Percentiles rank a stretch among this genome's conserved stretches.
These are phyloP conservation scores for Cladophialophora carrionii DNA, from an alignment of 2,329 filamentous ascomycete genomes.

Conservation along the genomic window DNA sequence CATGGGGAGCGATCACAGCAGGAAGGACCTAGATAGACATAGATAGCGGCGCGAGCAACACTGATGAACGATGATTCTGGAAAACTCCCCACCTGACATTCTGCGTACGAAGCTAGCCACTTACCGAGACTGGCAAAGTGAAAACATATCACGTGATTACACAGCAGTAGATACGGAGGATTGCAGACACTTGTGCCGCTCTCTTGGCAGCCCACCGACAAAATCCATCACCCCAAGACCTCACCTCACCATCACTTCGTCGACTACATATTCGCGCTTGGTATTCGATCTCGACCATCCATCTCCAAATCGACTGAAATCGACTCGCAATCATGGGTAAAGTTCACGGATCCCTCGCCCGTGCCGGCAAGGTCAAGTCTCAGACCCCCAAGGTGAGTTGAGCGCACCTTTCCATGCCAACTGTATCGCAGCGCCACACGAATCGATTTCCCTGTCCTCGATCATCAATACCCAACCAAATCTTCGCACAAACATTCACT, in stretches of 20 bases:
- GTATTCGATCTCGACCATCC: constrained; percentile 13
- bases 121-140: background rate
- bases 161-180: background rate
- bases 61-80: background rate
- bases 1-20: background rate
- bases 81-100: background rate
- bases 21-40: constrained; percentile 12
- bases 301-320: constrained; percentile 25
- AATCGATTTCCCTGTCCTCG: background rate
- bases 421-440: constrained; percentile 16
- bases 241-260: constrained; percentile 14
- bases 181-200: background rate
- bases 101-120: too few relatives aligned
- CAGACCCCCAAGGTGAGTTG: constrained; percentile 82
- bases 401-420: constrained; percentile 21
- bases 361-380: constrained; percentile 96
- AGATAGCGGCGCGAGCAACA: constrained; percentile 4
- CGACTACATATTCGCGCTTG: constrained; percentile 9
- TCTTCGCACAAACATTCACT: constrained; percentile 10
- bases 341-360: constrained; percentile 86
- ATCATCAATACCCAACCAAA: constrained; percentile 25
- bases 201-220: constrained; percentile 22
- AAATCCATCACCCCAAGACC: constrained; percentile 15
- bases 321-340: constrained; percentile 73
- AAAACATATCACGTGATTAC: background rate